Conservation (phyloP, 1,284 basidiomycete genomes). For the Sporisorium reilianum region DNA sequence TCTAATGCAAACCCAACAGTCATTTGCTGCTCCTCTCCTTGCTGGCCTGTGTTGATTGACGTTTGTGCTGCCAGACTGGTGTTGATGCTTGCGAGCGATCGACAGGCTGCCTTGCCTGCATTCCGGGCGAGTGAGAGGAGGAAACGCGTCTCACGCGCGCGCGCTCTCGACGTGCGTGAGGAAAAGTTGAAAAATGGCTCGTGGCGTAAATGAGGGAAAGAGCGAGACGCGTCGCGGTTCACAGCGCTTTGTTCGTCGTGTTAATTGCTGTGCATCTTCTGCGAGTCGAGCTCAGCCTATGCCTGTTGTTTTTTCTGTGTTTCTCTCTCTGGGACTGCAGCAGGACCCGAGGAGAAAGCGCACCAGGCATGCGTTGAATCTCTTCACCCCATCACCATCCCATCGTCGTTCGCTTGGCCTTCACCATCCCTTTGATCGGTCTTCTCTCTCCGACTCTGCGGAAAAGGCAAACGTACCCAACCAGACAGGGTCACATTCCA, state of each 20-base stretch:
- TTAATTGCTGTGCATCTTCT: slow-evolving; percentile 34
- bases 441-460: too few relatives aligned
- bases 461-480: too few relatives aligned
- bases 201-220: slow-evolving; percentile 35
- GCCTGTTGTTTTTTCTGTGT: neutral
- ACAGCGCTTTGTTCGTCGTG: slow-evolving; percentile 22
- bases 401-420: neutral
- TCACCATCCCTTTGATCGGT: too few relatives aligned
- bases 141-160: neutral
- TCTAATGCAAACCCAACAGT: neutral
- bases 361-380: neutral
- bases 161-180: too few relatives aligned
- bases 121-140: slow-evolving; percentile 2
- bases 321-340: neutral
- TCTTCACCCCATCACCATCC: neutral
- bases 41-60: neutral
- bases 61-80: neutral
- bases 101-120: neutral
- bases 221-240: slow-evolving; percentile 34
- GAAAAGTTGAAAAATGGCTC: neutral
- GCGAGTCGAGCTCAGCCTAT: slow-evolving; percentile 7
- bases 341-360: neutral
- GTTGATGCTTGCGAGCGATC: neutral
- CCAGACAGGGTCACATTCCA: too few relatives aligned
- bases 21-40: neutral